These are phyloP conservation scores for Davidsoniella neocaledoniae DNA, from an alignment of 2,329 filamentous ascomycete genomes.

Conservation along the genomic window DNA sequence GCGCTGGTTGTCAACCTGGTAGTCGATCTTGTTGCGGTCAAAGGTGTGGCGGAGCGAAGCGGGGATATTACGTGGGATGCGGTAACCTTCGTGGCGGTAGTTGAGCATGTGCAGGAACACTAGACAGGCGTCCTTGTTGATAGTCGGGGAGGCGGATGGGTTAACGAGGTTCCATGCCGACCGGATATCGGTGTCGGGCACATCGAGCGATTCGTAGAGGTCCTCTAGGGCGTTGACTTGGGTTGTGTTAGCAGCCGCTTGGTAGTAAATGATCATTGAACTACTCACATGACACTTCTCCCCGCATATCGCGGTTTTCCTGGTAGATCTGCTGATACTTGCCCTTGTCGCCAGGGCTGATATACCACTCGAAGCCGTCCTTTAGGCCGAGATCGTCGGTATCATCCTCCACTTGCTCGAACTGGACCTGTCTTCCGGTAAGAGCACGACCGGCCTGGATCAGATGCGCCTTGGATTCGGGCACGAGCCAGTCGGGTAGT, in stretches of 20 bases:
- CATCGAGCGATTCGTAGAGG: slow-evolving; percentile 67
- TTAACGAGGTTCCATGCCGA: slow-evolving; percentile 97
- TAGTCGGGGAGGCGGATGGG: slow-evolving; percentile 62
- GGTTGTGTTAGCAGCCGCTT: slow-evolving; percentile 1
- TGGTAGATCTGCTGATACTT: slow-evolving; percentile 98
- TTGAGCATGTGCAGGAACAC: slow-evolving; percentile 96
- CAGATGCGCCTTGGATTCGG: slow-evolving; percentile 83
- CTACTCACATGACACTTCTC: slow-evolving; percentile 59
- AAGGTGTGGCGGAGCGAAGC: slow-evolving; percentile 83
- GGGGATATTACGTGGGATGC: slow-evolving; percentile 81
- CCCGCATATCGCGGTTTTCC: slow-evolving; percentile 73
- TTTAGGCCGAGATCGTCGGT: slow-evolving; percentile 71
- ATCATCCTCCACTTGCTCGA: slow-evolving; percentile 73
- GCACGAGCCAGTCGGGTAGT: slow-evolving; percentile 90
- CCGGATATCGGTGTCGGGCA: slow-evolving; percentile 62
- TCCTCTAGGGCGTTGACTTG: slow-evolving; percentile 61
- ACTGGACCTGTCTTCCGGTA: slow-evolving; percentile 60
- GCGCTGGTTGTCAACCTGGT: slow-evolving; percentile 66
- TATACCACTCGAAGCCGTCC: slow-evolving; percentile 99
- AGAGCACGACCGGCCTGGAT: slow-evolving; percentile 71
- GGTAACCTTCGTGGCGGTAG: slow-evolving; percentile 84
- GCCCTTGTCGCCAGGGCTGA: slow-evolving; percentile 74
- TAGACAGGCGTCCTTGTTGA: slow-evolving; percentile 88
- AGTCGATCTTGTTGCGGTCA: slow-evolving; percentile 92
- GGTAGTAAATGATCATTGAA: neutral